These are phyloP conservation scores for Fusarium papillatum DNA, from an alignment of 2,329 filamentous ascomycete species.

Conservation along the genomic window DNA sequence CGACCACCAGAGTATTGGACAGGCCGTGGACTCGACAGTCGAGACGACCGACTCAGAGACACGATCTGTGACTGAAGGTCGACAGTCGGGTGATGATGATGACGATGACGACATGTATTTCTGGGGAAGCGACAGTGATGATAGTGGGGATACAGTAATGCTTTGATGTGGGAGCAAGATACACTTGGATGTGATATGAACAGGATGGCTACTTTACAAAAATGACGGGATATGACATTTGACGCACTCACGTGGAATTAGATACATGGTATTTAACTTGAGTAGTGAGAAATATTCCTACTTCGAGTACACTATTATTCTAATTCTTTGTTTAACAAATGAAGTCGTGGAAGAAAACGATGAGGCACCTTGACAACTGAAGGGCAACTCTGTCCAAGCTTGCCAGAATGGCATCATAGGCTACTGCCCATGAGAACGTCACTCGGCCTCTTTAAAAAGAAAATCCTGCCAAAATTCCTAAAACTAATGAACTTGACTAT, in stretches of 20 bases:
- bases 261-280: not conserved
- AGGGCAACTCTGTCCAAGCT: not conserved
- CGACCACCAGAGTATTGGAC: constrained; percentile 43
- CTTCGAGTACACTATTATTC: not conserved
- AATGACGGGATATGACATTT: constrained; percentile 5
- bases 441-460: not conserved
- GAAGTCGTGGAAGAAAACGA: not conserved
- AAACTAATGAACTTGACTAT: not conserved
- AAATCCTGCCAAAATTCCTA: not conserved
- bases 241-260: not conserved
- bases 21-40: constrained; percentile 41
- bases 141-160: constrained; percentile 20
- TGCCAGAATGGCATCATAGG: not conserved
- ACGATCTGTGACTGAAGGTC: constrained; percentile 13
- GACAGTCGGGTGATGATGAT: constrained; percentile 12
- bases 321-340: not conserved
- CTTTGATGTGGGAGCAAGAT: not conserved
- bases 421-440: not conserved
- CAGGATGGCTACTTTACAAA: not conserved
- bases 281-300: not conserved
- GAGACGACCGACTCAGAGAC: constrained; percentile 37
- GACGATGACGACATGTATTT: constrained; percentile 26
- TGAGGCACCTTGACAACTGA: not conserved
- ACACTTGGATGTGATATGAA: not conserved
- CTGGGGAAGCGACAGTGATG: constrained; percentile 28